These are phyloP conservation scores for Rhodotorula sp. DNA, from an alignment of 1,284 basidiomycete species.

Conservation along the genomic window DNA sequence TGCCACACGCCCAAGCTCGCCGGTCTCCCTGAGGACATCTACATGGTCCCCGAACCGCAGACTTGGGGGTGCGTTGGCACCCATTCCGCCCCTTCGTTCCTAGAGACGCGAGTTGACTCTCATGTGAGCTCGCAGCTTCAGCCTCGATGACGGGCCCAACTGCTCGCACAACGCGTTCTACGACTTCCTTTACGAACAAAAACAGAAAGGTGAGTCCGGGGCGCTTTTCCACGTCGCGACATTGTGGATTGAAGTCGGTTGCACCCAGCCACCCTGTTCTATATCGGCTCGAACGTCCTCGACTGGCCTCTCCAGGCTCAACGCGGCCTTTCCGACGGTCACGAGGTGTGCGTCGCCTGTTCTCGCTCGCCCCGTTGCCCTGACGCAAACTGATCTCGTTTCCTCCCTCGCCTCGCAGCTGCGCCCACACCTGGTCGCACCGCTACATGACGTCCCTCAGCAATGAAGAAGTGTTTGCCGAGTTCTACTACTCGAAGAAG, in stretches of 20 bases:
- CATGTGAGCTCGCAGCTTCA: conserved; percentile 39
- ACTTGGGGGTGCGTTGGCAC: conserved; percentile 52
- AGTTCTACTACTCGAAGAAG: conserved; percentile 58
- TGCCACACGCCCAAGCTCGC: conserved; percentile 42
- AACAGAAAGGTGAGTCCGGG: conserved; percentile 50
- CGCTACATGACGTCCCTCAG: conserved; percentile 53
- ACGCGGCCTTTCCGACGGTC: conserved; percentile 52
- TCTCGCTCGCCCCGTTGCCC: no score
- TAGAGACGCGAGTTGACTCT: background rate
- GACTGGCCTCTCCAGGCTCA: conserved; percentile 58
- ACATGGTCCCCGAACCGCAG: conserved; percentile 51
- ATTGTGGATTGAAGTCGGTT: no score
- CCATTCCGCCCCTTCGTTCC: background rate
- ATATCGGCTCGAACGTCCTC: conserved; percentile 54
- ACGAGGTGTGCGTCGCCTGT: conserved; percentile 45
- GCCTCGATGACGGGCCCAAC: conserved; percentile 56
- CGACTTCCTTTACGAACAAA: conserved; percentile 53
- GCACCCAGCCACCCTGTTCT: conserved; percentile 49
- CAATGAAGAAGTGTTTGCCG: conserved; percentile 57
- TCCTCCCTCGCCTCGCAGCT: background rate
- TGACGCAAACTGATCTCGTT: background rate
- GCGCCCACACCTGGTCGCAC: conserved; percentile 34
- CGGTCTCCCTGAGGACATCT: conserved; percentile 29
- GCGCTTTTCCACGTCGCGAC: background rate
- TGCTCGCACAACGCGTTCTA: conserved; percentile 56